Conservation (phyloP, 768 basidiomycete genomes). For the Baorangia bicolor region DNA sequence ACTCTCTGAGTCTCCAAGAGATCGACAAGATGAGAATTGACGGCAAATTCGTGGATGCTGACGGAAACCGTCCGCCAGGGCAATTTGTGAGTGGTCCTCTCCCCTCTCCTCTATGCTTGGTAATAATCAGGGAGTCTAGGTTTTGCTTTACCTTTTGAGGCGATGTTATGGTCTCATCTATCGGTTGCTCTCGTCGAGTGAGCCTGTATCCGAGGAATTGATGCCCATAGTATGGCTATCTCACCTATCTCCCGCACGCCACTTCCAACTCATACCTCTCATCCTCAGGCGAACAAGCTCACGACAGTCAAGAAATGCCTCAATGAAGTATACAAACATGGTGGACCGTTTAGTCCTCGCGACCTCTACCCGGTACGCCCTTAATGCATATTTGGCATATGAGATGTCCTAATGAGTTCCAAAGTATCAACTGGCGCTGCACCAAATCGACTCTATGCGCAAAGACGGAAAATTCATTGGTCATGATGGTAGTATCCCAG, state of each 20-base stretch:
- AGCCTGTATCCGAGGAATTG: slow-evolving; percentile 96
- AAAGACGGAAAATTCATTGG: slow-evolving; percentile 94
- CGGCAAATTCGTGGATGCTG: slow-evolving; percentile 94
- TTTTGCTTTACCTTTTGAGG: slow-evolving; percentile 86
- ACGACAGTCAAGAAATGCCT: slow-evolving; percentile 96
- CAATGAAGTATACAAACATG: slow-evolving; percentile 94
- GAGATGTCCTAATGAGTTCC: slow-evolving; percentile 2
- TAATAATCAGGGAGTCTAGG: slow-evolving; percentile 44
- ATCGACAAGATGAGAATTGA: slow-evolving; percentile 97
- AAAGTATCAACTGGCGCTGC: slow-evolving; percentile 90
- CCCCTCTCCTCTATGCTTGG: not conserved
- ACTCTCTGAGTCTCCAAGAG: slow-evolving; percentile 89
- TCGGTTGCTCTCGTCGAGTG: slow-evolving; percentile 86
- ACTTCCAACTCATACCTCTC: not conserved
- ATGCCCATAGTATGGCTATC: slow-evolving; percentile 80
- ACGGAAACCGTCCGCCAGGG: slow-evolving; percentile 87
- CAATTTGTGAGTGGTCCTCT: slow-evolving; percentile 73
- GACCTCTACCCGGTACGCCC: slow-evolving; percentile 87
- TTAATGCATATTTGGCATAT: not conserved
- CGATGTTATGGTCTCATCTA: slow-evolving; percentile 98
- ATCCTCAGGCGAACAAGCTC: slow-evolving; percentile 83
- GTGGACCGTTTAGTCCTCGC: slow-evolving; percentile 87
- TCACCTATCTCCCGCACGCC: not conserved
- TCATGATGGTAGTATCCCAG: slow-evolving; percentile 84
- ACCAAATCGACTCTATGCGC: slow-evolving; percentile 92